Evolutionary conservation across 345 rosid genomes (phyloP).

Genomic region (Alliaria petiolata): DNA sequence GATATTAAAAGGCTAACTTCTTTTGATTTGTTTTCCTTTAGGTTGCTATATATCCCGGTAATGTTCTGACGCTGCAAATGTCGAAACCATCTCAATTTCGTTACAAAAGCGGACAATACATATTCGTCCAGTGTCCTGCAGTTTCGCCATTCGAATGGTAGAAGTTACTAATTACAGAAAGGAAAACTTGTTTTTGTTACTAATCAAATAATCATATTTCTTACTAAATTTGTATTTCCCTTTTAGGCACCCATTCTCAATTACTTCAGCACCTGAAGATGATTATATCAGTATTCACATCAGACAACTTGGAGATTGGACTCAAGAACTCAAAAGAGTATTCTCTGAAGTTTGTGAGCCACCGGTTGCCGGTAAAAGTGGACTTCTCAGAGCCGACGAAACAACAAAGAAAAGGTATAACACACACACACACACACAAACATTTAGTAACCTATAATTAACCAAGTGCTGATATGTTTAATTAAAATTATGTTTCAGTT

Average conservation of each 20-base stretch:
- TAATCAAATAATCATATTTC: no score
- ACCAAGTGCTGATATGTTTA: neutral
- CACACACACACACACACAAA: neutral
- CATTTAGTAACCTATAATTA: neutral
- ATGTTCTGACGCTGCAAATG: conserved; percentile 91
- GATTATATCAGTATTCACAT: conserved; percentile 93
- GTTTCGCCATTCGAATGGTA: conserved; percentile 98
- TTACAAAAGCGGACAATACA: conserved; percentile 96
- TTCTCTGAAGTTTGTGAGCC: conserved; percentile 85
- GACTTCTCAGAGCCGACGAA: conserved; percentile 97
- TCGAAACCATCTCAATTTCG: conserved; percentile 89
- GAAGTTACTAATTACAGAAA: neutral
- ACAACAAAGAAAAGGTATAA: conserved; percentile 73
- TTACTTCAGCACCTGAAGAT: conserved; percentile 96
- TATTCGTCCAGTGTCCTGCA: conserved; percentile 98
- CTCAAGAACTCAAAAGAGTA: conserved; percentile 83
- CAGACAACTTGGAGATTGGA: conserved; percentile 96
- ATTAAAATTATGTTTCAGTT: conserved; percentile 47
- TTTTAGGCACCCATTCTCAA: conserved; percentile 98
- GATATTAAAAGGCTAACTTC: neutral
- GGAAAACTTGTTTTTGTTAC: neutral
- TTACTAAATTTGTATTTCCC: neutral
- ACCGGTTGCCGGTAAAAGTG: conserved; percentile 85
- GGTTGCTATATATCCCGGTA: conserved; percentile 99
- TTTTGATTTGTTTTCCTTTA: conserved; percentile 12